Conservation (phyloP, 345 rosid genomes). For the Passiflora organensis region DNA sequence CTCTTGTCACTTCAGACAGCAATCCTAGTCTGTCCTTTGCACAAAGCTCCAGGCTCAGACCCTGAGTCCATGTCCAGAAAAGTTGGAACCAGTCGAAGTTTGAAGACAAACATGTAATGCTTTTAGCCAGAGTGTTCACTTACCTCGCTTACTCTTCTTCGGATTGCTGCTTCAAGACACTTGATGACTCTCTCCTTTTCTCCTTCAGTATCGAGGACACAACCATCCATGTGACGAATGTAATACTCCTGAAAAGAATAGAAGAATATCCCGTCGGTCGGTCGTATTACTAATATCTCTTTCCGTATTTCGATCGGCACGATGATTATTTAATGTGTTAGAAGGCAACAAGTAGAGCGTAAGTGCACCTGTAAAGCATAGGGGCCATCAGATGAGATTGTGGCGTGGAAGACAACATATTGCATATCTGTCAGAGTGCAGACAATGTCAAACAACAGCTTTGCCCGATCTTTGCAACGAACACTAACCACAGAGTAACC, state of each 20-base stretch:
- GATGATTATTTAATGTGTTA: too few species aligned
- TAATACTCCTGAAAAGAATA: slow-evolving; percentile 72
- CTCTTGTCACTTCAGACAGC: slow-evolving; percentile 80
- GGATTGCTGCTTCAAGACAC: slow-evolving; percentile 87
- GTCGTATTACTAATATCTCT: too few species aligned
- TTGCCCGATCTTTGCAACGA: slow-evolving; percentile 72
- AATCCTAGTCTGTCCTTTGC: slow-evolving; percentile 86
- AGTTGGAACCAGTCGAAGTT: too few species aligned
- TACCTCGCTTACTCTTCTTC: slow-evolving; percentile 88
- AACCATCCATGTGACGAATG: slow-evolving; percentile 91
- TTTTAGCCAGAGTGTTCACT: slow-evolving; percentile 13
- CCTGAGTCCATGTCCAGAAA: slow-evolving; percentile 33
- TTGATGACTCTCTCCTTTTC: slow-evolving; percentile 83
- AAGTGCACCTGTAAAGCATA: slow-evolving; percentile 75
- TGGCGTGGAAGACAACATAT: slow-evolving; percentile 89
- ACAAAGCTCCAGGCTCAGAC: slow-evolving; percentile 74
- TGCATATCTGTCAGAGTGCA: slow-evolving; percentile 98
- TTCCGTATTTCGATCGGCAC: too few species aligned
- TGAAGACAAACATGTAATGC: too few species aligned
- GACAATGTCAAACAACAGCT: slow-evolving; percentile 85
- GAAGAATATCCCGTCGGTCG: too few species aligned
- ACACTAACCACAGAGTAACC: slow-evolving; percentile 81
- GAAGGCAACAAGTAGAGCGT: too few species aligned
- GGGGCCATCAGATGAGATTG: slow-evolving; percentile 66
- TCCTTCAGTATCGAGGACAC: slow-evolving; percentile 70